Conservation (phyloP, 2,329 filamentous ascomycete species). For the Colletotrichum spinosum region DNA sequence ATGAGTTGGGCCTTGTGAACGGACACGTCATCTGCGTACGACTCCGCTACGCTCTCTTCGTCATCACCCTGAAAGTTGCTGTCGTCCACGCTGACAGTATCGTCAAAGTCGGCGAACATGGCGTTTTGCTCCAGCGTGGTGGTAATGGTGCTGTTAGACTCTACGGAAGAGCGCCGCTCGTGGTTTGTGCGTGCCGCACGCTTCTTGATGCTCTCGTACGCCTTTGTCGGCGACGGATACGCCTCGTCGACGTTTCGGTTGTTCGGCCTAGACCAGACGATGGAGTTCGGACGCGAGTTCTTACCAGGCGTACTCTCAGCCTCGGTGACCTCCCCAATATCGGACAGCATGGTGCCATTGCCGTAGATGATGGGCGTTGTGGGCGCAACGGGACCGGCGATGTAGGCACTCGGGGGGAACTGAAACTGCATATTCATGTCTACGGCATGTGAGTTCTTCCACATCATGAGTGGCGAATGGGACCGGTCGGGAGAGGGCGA, state of each 20-base stretch:
- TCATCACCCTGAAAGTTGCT: conserved; percentile 76
- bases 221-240: conserved; percentile 57
- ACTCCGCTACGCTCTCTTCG: conserved; percentile 73
- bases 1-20: conserved; percentile 44
- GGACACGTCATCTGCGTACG: conserved; percentile 61
- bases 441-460: conserved; percentile 59
- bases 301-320: conserved; percentile 62
- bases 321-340: conserved; percentile 70
- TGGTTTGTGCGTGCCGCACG: conserved; percentile 56
- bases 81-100: conserved; percentile 71
- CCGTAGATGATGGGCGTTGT: conserved; percentile 76
- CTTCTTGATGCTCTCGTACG: conserved; percentile 57
- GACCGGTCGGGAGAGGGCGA: conserved; percentile 64
- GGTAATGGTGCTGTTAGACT: conserved; percentile 71
- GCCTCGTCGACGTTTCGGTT: conserved; percentile 44
- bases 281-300: conserved; percentile 46
- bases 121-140: conserved; percentile 61
- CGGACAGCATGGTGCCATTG: conserved; percentile 76
- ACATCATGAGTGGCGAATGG: conserved; percentile 63
- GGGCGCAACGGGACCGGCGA: conserved; percentile 59
- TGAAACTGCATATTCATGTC: conserved; percentile 49
- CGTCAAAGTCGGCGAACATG: conserved; percentile 72
- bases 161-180: conserved; percentile 66
- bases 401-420: conserved; percentile 58
- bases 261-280: conserved; percentile 42